Evolutionary conservation across 176 grass and related monocot species (phyloP), one percentile per base, ranked within the genome.

Genomic region (Carex pumila): DNA sequence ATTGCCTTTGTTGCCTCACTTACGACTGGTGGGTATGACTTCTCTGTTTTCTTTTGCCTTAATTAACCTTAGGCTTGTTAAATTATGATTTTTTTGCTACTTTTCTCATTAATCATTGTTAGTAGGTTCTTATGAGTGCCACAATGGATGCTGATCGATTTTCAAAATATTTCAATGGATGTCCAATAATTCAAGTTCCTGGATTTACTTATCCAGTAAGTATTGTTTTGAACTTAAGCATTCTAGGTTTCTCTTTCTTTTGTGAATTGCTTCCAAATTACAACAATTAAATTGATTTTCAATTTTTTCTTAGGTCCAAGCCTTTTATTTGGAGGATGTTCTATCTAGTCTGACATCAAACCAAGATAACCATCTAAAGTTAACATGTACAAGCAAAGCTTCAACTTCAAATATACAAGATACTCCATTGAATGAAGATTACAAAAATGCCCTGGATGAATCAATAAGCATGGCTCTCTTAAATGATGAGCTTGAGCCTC

Each of bases 71-170:
- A 12, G 5, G 9, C 14, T 49, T 70, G 13, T 64, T 31, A 67
- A 57, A 85, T 53, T 10, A 63, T 72, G 30, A 19, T 84, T 83
- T 83, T 77, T 32, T 34, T 29, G 81, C 86, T 41, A 77, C 62
- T 22, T 79, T 58, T 64, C 85, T 61, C 50, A 89, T 53, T 81
- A 79, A 90, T 64, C 68, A 55, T 55, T 76, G 49, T 54, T 69
- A 85, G 85, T 90, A 98, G 95, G 86, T 95, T 65, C 91, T 98
- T 34, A 98, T 95, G 95, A 98, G 92, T 89, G 95, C 95, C 61
- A 98, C 95, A 53, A 87, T 98, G 52, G 89, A 98, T 64, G 95
- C 95, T 50, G 92, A 90, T 56, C 82, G 88, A 62, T 98, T 98
- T 89, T 98, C 91, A 61, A 89, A 90, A 62, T 98, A 98, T 88